These are phyloP conservation scores for Coccomyxa sp. DNA, from an alignment of 139 green algal species.

Conservation along the genomic window DNA sequence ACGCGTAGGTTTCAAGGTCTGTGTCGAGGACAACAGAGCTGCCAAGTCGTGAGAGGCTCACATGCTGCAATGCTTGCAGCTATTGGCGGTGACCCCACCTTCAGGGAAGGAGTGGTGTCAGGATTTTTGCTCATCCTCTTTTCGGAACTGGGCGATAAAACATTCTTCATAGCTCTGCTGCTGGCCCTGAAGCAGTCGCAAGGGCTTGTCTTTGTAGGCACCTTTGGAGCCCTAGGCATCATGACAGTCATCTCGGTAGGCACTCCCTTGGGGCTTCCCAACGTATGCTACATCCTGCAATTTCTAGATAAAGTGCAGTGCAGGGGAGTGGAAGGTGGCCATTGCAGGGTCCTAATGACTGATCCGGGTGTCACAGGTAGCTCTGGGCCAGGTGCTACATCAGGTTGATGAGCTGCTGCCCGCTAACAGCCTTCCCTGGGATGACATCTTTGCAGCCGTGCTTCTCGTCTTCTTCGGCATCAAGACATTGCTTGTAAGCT, in stretches of 20 bases:
- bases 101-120: slow-evolving; percentile 75
- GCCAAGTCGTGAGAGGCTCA: not conserved
- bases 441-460: slow-evolving; percentile 78
- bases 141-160: slow-evolving; percentile 97
- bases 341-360: too few species aligned
- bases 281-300: too few species aligned
- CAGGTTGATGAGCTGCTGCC: slow-evolving; percentile 79
- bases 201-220: slow-evolving; percentile 82
- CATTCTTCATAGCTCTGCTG: slow-evolving; percentile 97
- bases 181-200: slow-evolving; percentile 69
- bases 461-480: slow-evolving; percentile 89
- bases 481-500: slow-evolving; percentile 61
- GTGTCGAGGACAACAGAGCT: too few species aligned
- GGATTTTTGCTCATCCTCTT: slow-evolving; percentile 96
- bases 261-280: too few species aligned
- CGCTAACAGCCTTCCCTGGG: slow-evolving; percentile 60
- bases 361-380: slow-evolving; percentile 10
- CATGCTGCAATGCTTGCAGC: slow-evolving; percentile 20
- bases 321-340: too few species aligned
- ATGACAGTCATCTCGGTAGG: slow-evolving; percentile 96
- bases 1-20: too few species aligned
- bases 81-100: slow-evolving; percentile 60
- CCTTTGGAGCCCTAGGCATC: slow-evolving; percentile 90
- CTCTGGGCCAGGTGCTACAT: slow-evolving; percentile 63
- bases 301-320: too few species aligned